Base-by-base conservation (phyloP, 129 eudicot species). In the Cynara cardunculus region DNA sequence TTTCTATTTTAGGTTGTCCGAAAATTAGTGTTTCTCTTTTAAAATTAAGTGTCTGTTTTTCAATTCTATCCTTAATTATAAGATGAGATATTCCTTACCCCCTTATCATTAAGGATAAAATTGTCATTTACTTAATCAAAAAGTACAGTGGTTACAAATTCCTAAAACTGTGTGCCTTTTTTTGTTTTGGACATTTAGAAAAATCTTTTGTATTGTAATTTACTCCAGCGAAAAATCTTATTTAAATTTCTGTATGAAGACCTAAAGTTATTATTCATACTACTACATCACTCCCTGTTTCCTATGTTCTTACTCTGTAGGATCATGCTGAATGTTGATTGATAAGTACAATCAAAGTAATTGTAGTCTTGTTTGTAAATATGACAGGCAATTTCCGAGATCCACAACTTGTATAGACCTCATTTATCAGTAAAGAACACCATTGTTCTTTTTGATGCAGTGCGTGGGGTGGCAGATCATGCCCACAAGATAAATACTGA, bases 371-470 rank as follows among this genome's bases (percentile, higher is more conserved):
- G 14, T 70, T 27, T 5, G 22, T 69, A 39, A 41, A 34, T 32
- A 79, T 35, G 27, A 28, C 91, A 92, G 97, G 97, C 94, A 25
- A 76, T 90, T 19, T 81, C 86, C 83, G 97, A 92, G 84, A 83
- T 92, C 78, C 91, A 90, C 83, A 83, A 28, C 74, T 85, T 87
- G 88, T 88, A 86, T 25, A 80, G 90, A 69, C 25, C 84, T 61
- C 89, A 87, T 34, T 83, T 92, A 32, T 85, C 91, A 8, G 85
- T 85, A 4, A 79, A 84, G 75, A 86, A 88, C 80, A 86, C 80
- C 4, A 31, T 86, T 37, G 72, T 87, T 67, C 83, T 89, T 18
- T 89, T 79, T 13, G 86, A 90, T 24, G 89, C 90, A 0, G 82
- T 92, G 73, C 93, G 73, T 53, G 80, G 85, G 3, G 89, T 89